Base-by-base conservation (phyloP, 108 stramenopile genomes). In the Poteriospumella lacustris region DNA sequence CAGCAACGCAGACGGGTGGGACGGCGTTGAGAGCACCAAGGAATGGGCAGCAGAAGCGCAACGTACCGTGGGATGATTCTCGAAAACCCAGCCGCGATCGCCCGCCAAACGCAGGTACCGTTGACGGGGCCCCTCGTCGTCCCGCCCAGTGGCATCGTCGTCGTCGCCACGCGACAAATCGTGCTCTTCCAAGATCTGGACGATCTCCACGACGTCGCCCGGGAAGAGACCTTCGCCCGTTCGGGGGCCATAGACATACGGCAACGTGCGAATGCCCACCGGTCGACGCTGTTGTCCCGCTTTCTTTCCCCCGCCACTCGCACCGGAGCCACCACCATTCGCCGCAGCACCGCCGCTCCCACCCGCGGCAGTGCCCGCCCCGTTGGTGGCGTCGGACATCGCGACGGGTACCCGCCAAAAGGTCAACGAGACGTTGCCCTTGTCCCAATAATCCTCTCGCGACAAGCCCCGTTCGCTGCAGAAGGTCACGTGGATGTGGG, bases 201-300 rank as follows among this genome's bases (percentile, higher is more conserved):
- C 41, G 1, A 81, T 72, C 69, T 81, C 81, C 36, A 81, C 36
- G 9, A 81, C 79, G 26, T 81, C 81, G 0, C 81, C 81, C 0
- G 81, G 81, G 40, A 81, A 81, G 1, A 81, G 42, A 15, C 79
- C 81, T 9, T 81, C 78, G 5, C 81, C 81, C 1, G 81, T 79
- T 26, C 81, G 68, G 1, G 81, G 81, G 0, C 79, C 81, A 38
- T 81, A 40, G 0, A 39, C 38, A 47, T 31, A 40, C 33, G 81
- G 81, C 36, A 80, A 44, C 0, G 81, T 80, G 15, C 79, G 79
- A 24, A 81, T 81, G 68, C 79, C 78, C 29, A 79, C 79, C 1
- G 81, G 81, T 0, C 31, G 28, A 31, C 60, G 15, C 5, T 3
- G 24, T 31, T n/a, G n/a, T n/a, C n/a, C n/a, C n/a, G n/a, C n/a